Conservation (phyloP, 2,329 filamentous ascomycete species). For the Helotiales sp. region DNA sequence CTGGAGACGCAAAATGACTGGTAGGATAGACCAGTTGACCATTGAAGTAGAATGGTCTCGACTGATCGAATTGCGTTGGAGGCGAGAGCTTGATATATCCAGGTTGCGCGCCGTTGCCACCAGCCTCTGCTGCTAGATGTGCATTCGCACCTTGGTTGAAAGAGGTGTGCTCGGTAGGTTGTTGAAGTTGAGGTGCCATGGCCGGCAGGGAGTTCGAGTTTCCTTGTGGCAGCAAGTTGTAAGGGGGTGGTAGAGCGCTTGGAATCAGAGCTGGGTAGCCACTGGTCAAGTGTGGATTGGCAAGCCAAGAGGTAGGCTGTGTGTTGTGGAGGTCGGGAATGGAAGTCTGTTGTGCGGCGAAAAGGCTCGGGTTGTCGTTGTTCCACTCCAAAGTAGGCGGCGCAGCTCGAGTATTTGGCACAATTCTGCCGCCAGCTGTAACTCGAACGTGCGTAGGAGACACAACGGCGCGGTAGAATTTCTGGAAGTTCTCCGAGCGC, state of each 20-base stretch:
- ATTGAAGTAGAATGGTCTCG: slow-evolving; percentile 35
- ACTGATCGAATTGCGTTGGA: slow-evolving; percentile 36
- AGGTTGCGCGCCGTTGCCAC: background rate
- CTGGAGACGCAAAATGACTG: slow-evolving; percentile 25
- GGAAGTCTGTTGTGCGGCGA: slow-evolving; percentile 9
- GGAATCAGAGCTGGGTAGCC: slow-evolving; percentile 19
- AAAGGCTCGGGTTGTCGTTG: slow-evolving; percentile 27
- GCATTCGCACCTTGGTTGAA: background rate
- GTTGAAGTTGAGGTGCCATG: slow-evolving; percentile 14
- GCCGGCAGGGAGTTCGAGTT: background rate
- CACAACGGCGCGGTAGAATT: slow-evolving; percentile 67
- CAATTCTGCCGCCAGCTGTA: slow-evolving; percentile 66
- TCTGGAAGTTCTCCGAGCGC: slow-evolving; percentile 64
- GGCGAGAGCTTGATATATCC: slow-evolving; percentile 35
- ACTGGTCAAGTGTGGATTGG: slow-evolving; percentile 6
- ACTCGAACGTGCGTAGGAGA: slow-evolving; percentile 68
- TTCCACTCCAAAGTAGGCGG: slow-evolving; percentile 31
- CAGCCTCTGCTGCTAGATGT: background rate
- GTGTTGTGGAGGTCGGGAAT: background rate
- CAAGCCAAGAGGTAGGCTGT: slow-evolving; percentile 10
- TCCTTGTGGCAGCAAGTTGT: slow-evolving; percentile 17
- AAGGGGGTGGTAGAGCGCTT: slow-evolving; percentile 18
- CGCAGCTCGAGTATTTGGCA: slow-evolving; percentile 58
- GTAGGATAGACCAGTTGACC: slow-evolving; percentile 35
- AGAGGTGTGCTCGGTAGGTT: background rate